Conservation (phyloP, 2,329 filamentous ascomycete species). For the Cladophialophora psammophila region DNA sequence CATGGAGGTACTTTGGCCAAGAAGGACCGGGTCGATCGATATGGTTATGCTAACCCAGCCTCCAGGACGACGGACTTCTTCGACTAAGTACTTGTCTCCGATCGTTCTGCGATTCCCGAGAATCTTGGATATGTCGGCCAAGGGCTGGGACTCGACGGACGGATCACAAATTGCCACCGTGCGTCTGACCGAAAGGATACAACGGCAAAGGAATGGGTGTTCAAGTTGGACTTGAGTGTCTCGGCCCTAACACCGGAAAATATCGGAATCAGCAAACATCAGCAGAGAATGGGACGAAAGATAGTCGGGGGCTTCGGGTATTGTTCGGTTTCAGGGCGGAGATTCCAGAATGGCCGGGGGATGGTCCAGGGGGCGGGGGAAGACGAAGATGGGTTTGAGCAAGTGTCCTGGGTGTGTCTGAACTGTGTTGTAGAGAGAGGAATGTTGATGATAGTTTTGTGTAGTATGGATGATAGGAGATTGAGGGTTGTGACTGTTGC, state of each 20-base stretch:
- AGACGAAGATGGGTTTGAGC: too few species aligned
- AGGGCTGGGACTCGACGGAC: neutral
- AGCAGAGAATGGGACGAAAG: slow-evolving; percentile 2
- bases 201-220: neutral
- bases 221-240: neutral
- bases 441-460: too few species aligned
- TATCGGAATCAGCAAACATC: slow-evolving; percentile 4
- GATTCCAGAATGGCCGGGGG: neutral
- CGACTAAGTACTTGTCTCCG: neutral
- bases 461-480: too few species aligned
- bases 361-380: neutral
- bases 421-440: too few species aligned
- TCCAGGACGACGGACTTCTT: neutral
- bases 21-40: neutral
- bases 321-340: slow-evolving; percentile 15
- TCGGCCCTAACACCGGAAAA: slow-evolving; percentile 7
- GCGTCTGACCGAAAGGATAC: neutral
- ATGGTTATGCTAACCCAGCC: neutral
- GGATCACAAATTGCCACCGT: neutral
- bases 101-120: neutral
- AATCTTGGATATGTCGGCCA: neutral
- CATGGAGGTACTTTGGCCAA: neutral
- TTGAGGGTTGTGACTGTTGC: neutral
- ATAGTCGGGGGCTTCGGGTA: slow-evolving; percentile 15
- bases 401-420: too few species aligned